Conservation (phyloP, 1,139 yeast species). For the Candida sanyaensis region DNA sequence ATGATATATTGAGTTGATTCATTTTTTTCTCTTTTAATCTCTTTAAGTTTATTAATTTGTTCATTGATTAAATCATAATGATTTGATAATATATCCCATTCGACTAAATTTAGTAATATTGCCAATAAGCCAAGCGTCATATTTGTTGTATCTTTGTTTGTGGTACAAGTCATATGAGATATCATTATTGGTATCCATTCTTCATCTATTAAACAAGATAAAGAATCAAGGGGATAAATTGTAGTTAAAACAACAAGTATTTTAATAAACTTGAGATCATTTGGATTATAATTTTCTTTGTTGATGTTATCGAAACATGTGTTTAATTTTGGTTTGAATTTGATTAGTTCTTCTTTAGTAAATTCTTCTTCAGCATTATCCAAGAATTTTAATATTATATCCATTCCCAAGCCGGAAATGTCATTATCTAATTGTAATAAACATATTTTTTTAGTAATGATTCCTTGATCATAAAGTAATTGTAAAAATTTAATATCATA, state of each 20-base stretch:
- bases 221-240: not conserved
- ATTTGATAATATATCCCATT: not conserved
- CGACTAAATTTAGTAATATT: constrained; percentile 7
- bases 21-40: constrained; percentile 3
- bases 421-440: not conserved
- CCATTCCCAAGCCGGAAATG: not conserved
- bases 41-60: constrained; percentile 6
- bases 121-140: constrained; percentile 11
- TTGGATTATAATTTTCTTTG: not conserved
- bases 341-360: not conserved
- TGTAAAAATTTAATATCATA: not conserved
- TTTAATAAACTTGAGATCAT: constrained; percentile 8
- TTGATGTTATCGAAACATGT: not conserved
- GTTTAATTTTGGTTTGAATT: not conserved
- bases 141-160: not conserved
- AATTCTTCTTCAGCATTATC: not conserved
- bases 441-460: not conserved
- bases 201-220: not conserved
- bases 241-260: constrained; percentile 5
- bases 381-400: not conserved
- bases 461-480: not conserved
- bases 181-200: not conserved
- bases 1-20: constrained; percentile 14
- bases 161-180: constrained; percentile 4
- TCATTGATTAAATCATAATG: constrained; percentile 10